Evolutionary conservation across 495 filamentous ascomycete species (phyloP), one percentile per base, ranked within the genome.

Genomic region (Penicillium herquei): DNA sequence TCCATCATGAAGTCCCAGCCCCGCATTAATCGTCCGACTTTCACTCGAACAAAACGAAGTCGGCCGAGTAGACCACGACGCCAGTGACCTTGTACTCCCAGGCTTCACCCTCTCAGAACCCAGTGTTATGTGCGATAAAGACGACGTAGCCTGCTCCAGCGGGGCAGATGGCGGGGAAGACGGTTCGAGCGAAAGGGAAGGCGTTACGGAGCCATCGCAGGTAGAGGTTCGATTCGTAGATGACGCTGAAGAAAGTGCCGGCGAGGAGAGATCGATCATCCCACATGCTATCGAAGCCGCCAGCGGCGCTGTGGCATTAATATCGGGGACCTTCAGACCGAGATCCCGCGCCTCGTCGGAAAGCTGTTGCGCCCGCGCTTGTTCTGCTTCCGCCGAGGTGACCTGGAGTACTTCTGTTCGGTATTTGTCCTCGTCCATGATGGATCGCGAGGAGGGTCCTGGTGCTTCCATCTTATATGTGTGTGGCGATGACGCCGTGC

Each of bases 31-130:
- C 7, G 64, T 44, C 12, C 57, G 67, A 26, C 69, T 72, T 35
- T 77, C 73, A 44, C 63, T 74, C 0, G 75, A 77, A 47, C 71
- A 72, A 51, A 66, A 75, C 2, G 75, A 78, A 3, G 75, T 76
- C 1, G 74, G 75, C 3, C 71, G 67, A 10, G 73, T 77, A 2
- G 73, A 77, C 3, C 70, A 58, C 16, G 74, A 76, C 21, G 70
- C 70, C 44, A 75, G 65, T 26, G 75, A 78, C 31, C 74, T 72
- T 18, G 67, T 64, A 57, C 75, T 78, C 9, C 70, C 67, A 12
- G 68, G 55, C 47, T 72, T 69, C 30, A 49, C 56, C 10, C 54
- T 67, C 26, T 67, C 63, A 13, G 75, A 75, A n/a, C 66, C 65
- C 21, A 77, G 33, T 40, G 71, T 72, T 33, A 72, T 67, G 13